Evolutionary conservation across 345 rosid species (phyloP), one percentile per base, ranked within the genome.

Genomic region (Salix dunnii): DNA sequence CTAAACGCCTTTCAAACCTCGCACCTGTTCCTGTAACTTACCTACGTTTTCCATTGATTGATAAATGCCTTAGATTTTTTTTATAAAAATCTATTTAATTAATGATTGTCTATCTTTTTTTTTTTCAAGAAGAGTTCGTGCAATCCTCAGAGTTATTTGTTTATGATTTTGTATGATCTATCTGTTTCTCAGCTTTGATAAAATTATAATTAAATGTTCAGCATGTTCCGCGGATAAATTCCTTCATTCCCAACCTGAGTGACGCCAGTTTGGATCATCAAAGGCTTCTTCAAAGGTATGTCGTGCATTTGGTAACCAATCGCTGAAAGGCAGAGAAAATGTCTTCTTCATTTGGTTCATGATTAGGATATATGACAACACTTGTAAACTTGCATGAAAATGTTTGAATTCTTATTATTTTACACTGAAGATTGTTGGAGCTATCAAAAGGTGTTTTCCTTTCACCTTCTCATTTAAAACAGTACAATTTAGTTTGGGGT

Each of bases 261-360:
- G 94, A 89, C 81, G 97, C 97, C 74, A 93, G 89, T 81, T 78
- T 91, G 84, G 99, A 95, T 85, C 92, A 95, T 85, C 94, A 91
- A 72, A 93, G 93, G 85, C 97, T 95, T 83, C 83, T 88, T 23
- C 90, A 91, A 83, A 92, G 98, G 98, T 92, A 79, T 33, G 33
- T 82, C 68, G 75, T 28, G 53, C 68, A 23, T 75, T 82, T 74
- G 33, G 64, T 76, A 68, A 33, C 81, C 17, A 46, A 14, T 12
- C 18, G 17, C 49, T 16, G 3, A 46, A 46, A 46, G 6, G 49
- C 49, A 46, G 49, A 46, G 13, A 46, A 43, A 40, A 46, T 46
- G 49, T 14, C 49, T 12, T 46, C 14, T 46, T 46, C 5, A 3
- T 40, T 40, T 40, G 43, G 43, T 40, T 13, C 49, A 46, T 4